Evolutionary conservation across 352 stramenopile species (phyloP).

Genomic region (Thalassiosira delicatula): DNA sequence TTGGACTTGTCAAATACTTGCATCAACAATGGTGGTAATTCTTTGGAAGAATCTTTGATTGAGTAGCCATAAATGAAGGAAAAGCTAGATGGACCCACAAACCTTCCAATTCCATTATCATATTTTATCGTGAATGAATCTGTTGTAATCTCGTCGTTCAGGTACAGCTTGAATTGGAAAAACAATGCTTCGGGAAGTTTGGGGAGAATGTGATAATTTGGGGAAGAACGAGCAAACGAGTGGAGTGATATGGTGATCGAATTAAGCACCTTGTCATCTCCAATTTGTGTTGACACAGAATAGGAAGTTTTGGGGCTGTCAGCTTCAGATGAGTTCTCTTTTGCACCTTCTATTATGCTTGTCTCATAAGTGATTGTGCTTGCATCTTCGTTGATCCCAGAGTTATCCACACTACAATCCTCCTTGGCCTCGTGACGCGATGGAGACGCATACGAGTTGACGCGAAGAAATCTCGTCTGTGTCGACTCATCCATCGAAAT

Average conservation of each 20-base stretch:
- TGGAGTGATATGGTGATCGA: slow-evolving; percentile 25
- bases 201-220: not conserved
- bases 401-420: slow-evolving; percentile 7
- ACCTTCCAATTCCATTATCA: slow-evolving; percentile 18
- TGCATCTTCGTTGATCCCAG: slow-evolving; percentile 15
- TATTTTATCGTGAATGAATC: slow-evolving; percentile 10
- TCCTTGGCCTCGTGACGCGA: slow-evolving; percentile 9
- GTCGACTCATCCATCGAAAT: slow-evolving; percentile 20
- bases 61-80: slow-evolving; percentile 48
- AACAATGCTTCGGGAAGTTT: slow-evolving; percentile 26
- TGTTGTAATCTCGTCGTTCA: slow-evolving; percentile 25
- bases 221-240: slow-evolving; percentile 21
- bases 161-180: slow-evolving; percentile 44
- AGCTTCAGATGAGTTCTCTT: no score
- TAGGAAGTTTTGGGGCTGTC: no score
- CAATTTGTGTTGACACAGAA: slow-evolving; percentile 32
- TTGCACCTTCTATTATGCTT: slow-evolving; percentile 5
- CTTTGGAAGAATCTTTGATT: not conserved
- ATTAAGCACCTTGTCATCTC: slow-evolving; percentile 25
- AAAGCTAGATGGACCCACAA: slow-evolving; percentile 27
- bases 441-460: not conserved
- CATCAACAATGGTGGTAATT: slow-evolving; percentile 22
- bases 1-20: no score
- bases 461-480: slow-evolving; percentile 26
- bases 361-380: slow-evolving; percentile 32